phyloP scores from a whole-genome alignment of 305 asterid genomes.

The Nicotiana rustica region DNA sequence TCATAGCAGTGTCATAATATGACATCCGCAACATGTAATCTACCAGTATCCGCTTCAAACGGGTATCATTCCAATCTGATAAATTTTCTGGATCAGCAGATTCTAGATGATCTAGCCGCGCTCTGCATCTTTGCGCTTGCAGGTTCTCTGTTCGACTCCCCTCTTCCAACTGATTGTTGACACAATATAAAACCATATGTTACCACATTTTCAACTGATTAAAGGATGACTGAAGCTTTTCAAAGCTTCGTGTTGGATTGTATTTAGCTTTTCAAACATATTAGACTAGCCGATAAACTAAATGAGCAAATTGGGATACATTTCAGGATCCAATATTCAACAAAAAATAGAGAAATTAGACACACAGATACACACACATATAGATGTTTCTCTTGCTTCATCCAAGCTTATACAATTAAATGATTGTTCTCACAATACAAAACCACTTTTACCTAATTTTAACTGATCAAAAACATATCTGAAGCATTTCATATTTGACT shows the following conservation, averaged over 20 bases:
- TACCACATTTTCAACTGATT: not conserved
- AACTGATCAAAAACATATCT: not conserved
- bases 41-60: slow-evolving; percentile 86
- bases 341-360: not conserved
- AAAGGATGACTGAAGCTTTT: not conserved
- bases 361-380: slow-evolving; percentile 7
- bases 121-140: slow-evolving; percentile 92
- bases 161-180: slow-evolving; percentile 80
- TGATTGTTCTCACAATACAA: slow-evolving; percentile 12
- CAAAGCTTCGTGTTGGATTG: not conserved
- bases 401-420: not conserved
- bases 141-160: slow-evolving; percentile 76
- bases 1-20: slow-evolving; percentile 84
- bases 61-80: slow-evolving; percentile 69
- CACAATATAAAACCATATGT: slow-evolving; percentile 31
- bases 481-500: slow-evolving; percentile 12
- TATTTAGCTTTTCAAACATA: slow-evolving; percentile 17
- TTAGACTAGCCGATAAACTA: not conserved
- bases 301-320: slow-evolving; percentile 19
- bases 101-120: slow-evolving; percentile 86
- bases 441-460: not conserved
- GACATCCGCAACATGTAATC: slow-evolving; percentile 98
- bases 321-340: slow-evolving; percentile 16
- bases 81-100: slow-evolving; percentile 74
- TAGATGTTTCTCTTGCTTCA: not conserved